Evolutionary conservation across 306 rosid genomes (phyloP), one percentile per base, ranked within the genome.

Genomic region (Pterocarpus macrocarpus): DNA sequence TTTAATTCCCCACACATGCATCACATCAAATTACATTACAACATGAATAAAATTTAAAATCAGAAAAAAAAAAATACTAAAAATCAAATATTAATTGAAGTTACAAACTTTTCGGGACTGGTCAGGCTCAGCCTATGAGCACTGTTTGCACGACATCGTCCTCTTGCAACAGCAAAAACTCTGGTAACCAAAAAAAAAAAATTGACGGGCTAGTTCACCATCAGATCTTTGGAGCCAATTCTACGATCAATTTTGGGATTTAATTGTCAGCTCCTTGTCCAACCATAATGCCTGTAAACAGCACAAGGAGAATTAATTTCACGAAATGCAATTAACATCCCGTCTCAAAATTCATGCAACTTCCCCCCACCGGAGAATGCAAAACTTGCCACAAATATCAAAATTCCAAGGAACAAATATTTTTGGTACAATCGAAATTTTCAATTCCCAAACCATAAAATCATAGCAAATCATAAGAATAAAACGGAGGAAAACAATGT

Each of bases 141-240:
- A 71, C 83, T 50, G 85, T 71, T 45, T 45, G 64, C 81, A 81
- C 86, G 45, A 22, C 28, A 22, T 78, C 84, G 43, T 78, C 81
- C 70, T 67, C 83, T 77, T 64, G 35, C 22, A 16, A 58, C 39
- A 63, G 30, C 70, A 80, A 73, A 58, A 15, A 52, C 50, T 38
- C 62, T 30, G 67, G 35, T 53, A 13, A 14, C 28, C 28, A 22
- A 22, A 22, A 39, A 38, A 5, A 9, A 17, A 75, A 56, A 10
- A 5, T 8, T 45, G 16, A 11, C 12, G 14, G 53, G 5, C 35
- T 63, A 14, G 0, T 45, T 62, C 49, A 68, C 71, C 58, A 22
- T 22, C 28, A 22, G 30, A 78, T 39, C 12, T 59, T 78, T 30
- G 39, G 9, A 75, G 62, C 49, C 33, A 47, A 79, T 39, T 22